Evolutionary conservation across 805 yeast genomes (phyloP).

Genomic region (Candida ovalis): DNA sequence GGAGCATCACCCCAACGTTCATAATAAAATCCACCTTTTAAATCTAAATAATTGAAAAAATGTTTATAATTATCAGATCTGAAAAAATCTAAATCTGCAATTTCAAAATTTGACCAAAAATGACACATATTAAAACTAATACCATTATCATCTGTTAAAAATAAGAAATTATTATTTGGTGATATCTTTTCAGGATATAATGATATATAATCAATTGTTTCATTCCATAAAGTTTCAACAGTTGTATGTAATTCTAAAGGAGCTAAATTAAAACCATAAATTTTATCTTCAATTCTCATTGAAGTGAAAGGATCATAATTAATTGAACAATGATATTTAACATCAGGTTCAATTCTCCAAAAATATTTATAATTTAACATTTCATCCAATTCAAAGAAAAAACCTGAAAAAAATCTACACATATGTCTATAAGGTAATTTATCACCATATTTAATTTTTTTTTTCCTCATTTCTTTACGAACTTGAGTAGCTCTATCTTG

Average conservation of each 20-base stretch:
- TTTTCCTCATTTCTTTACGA: conserved; percentile 41
- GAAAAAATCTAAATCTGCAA: conserved; percentile 57
- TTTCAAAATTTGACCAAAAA: conserved; percentile 64
- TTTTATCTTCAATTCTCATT: conserved; percentile 39
- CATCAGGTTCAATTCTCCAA: conserved; percentile 61
- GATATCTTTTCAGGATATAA: conserved; percentile 43
- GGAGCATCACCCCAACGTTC: conserved; percentile 50
- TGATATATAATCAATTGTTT: conserved; percentile 42
- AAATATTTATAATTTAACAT: conserved; percentile 48
- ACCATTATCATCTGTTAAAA: conserved; percentile 45
- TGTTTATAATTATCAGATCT: conserved; percentile 48
- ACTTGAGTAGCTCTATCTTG: conserved; percentile 42
- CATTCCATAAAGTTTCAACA: conserved; percentile 47
- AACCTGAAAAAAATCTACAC: conserved; percentile 76
- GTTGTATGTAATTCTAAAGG: conserved; percentile 51
- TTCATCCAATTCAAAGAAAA: conserved; percentile 45
- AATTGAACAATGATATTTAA: conserved; percentile 53
- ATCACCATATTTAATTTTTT: conserved; percentile 43
- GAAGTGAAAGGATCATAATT: conserved; percentile 50
- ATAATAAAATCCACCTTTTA: conserved; percentile 62
- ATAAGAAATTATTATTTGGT: conserved; percentile 42
- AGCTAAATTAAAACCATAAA: conserved; percentile 49
- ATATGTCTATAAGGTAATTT: conserved; percentile 52
- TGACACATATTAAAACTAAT: conserved; percentile 51
- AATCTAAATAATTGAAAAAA: conserved; percentile 56